These are phyloP conservation scores for Afroboletus lepidellus DNA, from an alignment of 1,284 basidiomycete species.

Conservation along the genomic window DNA sequence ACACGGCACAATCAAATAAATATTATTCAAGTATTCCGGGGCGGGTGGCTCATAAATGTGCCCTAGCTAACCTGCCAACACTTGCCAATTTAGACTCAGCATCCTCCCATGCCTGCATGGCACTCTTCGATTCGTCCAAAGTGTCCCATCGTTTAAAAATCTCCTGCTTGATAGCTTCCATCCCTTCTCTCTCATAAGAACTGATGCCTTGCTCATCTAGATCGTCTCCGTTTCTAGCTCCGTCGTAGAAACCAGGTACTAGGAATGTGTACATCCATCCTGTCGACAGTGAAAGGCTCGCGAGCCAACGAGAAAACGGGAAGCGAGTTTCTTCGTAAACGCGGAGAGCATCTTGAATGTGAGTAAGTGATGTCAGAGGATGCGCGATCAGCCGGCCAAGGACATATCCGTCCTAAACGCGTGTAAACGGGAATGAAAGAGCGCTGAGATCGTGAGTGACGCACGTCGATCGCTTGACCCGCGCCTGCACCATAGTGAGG, in stretches of 20 bases:
- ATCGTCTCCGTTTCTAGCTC: constrained; percentile 8
- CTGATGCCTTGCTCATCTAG: constrained; percentile 13
- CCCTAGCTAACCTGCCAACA: not conserved
- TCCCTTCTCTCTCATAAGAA: constrained; percentile 5
- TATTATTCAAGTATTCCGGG: too few relatives aligned
- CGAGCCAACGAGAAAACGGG: constrained; percentile 15
- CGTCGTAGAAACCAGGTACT: constrained; percentile 22
- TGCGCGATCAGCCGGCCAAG: constrained; percentile 35
- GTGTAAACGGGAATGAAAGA: not conserved
- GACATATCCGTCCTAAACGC: constrained; percentile 34
- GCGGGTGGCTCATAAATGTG: too few relatives aligned
- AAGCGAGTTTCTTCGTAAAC: constrained; percentile 35
- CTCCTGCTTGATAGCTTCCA: constrained; percentile 11
- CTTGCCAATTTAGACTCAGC: constrained; percentile 5
- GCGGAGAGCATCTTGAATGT: constrained; percentile 21
- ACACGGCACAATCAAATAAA: too few relatives aligned
- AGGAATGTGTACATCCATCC: constrained; percentile 16
- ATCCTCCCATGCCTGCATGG: constrained; percentile 8
- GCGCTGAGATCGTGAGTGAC: not conserved
- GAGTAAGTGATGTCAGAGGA: constrained; percentile 19
- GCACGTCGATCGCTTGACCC: constrained; percentile 34
- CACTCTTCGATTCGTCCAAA: not conserved
- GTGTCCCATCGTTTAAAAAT: not conserved
- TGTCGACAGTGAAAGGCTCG: constrained; percentile 9
- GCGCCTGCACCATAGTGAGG: constrained; percentile 31